Conservation (phyloP, 2,329 filamentous ascomycete species). For the Xylariales sp. region DNA sequence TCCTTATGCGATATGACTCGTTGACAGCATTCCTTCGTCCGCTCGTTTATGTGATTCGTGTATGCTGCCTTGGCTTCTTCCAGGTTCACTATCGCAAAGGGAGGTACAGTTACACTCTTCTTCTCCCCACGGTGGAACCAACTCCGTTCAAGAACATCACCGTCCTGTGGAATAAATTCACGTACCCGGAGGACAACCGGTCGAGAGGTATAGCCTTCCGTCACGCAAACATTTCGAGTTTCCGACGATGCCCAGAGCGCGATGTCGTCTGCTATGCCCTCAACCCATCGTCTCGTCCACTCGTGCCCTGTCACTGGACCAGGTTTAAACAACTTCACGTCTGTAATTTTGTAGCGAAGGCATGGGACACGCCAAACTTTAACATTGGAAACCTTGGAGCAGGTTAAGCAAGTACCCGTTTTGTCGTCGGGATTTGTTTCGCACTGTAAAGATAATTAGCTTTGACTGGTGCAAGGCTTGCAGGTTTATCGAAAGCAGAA, state of each 20-base stretch:
- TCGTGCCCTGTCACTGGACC: constrained; percentile 54
- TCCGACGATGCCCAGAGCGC: constrained; percentile 50
- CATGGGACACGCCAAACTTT: constrained; percentile 52
- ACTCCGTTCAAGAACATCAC: constrained; percentile 50
- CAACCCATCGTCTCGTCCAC: constrained; percentile 56
- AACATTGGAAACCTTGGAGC: constrained; percentile 45
- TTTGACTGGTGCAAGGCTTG: no score
- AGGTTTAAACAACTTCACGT: constrained; percentile 53
- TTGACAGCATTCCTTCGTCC: constrained; percentile 42
- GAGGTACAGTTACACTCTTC: constrained; percentile 46
- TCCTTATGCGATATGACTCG: constrained; percentile 31
- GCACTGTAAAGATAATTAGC: no score
- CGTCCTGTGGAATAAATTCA: constrained; percentile 48
- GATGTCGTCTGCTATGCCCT: constrained; percentile 51
- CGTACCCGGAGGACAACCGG: constrained; percentile 47
- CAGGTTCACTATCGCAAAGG: constrained; percentile 53
- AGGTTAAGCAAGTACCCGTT: constrained; percentile 46
- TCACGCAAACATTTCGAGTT: constrained; percentile 44
- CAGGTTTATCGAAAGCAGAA: constrained; percentile 11
- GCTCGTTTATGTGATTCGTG: constrained; percentile 42
- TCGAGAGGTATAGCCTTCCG: constrained; percentile 48
- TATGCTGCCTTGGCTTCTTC: constrained; percentile 46
- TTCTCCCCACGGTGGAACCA: constrained; percentile 45
- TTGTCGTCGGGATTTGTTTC: constrained; percentile 43
- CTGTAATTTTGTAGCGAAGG: constrained; percentile 56